Base-by-base conservation (phyloP, 495 filamentous ascomycete genomes). In the Talaromyces nanjingensis region DNA sequence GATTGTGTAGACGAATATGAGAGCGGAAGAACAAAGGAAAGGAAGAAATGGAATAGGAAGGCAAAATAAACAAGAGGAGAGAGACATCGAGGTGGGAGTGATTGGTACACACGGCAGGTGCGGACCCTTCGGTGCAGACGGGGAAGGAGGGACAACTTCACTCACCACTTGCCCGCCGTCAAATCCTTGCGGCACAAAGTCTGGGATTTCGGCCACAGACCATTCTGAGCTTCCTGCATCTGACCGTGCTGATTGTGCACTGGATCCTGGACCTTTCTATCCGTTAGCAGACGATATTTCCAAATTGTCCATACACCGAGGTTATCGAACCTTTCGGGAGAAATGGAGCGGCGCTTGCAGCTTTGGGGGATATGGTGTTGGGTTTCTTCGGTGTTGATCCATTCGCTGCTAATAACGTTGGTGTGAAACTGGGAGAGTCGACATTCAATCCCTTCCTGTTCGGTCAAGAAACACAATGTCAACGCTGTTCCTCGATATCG, bases 361-460 rank as follows among this genome's bases (percentile, higher is more conserved):
- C 87, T 74, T 93, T 91, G 1, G 92, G 91, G 5, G 93, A 93
- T 64, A 98, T 88, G 20, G 83, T 81, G 34, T 83, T 81, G 8
- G 82, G 77, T 70, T 91, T 91, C 66, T 87, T 89, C 18, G 75
- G 68, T 16, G 74, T 70, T 66, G 77, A 70, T 62, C 82, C 75
- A 73, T 83, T 75, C 42, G 77, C 76, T 39, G 80, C 78, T 16
- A 87, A 70, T 57, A 83, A 70, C 16, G 86, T 82, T 22, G 94
- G 96, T 1, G 92, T 97, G 68, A 98, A 98, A 49, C 93, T 89
- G 14, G 96, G 94, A 12, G 94, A 97, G 66, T 98, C 94, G 68
- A 96, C 93, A 73, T 96, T 98, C 68, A 98, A 86, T 14, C 87
- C 79, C 78, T 93, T 92, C 78, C 89, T 94, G 63, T 81, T 74